phyloP scores from a whole-genome alignment of 176 grass and related monocot genomes.

The Bonia amplexicaulis region DNA sequence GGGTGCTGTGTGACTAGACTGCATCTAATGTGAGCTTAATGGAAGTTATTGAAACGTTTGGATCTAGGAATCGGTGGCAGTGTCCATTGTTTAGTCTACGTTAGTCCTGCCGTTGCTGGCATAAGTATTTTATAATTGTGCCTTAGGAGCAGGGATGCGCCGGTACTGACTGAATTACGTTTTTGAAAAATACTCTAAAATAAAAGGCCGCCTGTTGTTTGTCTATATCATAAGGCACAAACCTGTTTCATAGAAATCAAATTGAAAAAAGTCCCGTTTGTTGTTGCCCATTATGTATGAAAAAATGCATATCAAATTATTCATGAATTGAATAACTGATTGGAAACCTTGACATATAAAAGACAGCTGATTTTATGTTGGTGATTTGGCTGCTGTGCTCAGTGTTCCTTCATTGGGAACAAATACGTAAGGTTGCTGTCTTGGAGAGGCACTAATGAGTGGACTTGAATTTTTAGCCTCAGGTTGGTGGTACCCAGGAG shows the following conservation, averaged over 20 bases:
- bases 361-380: background rate
- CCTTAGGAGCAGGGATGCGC: background rate
- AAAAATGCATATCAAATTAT: background rate
- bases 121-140: background rate
- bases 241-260: background rate
- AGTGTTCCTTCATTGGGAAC: background rate
- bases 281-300: background rate
- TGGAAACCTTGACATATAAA: background rate
- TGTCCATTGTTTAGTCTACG: background rate
- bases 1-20: background rate
- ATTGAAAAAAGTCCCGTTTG: background rate
- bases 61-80: background rate
- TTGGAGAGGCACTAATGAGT: background rate
- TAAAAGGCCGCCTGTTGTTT: background rate
- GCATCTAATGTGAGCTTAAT: background rate
- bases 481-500: conserved; percentile 38
- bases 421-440: background rate
- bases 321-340: background rate
- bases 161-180: background rate
- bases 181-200: background rate
- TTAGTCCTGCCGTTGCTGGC: background rate
- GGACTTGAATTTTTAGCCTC: conserved; percentile 20
- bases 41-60: background rate
- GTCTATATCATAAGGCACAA: background rate
- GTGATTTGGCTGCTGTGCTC: background rate